A percentile compares a stretch with the other conserved stretches of the same genome.
These are phyloP conservation scores for Suillus spraguei DNA, from an alignment of 768 basidiomycete species.

Conservation along the genomic window DNA sequence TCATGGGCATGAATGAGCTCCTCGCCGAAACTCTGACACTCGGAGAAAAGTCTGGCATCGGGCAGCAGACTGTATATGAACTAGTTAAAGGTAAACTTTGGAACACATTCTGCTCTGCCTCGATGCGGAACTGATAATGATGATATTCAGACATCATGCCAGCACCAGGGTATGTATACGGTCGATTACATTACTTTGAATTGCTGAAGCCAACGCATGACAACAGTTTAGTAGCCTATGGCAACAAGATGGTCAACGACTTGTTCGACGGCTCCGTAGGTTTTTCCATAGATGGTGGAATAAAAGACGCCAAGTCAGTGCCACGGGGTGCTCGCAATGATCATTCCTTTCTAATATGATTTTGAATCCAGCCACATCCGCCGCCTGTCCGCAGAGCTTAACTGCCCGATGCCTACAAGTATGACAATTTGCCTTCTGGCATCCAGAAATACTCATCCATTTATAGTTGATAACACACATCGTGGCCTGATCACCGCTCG, in stretches of 20 bases:
- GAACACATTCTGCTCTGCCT: background rate
- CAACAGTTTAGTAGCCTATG: conserved; percentile 55
- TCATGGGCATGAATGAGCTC: conserved; percentile 75
- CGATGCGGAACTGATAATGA: conserved; percentile 17
- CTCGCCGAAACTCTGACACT: conserved; percentile 83
- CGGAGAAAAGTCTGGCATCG: conserved; percentile 82
- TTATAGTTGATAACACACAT: conserved; percentile 62
- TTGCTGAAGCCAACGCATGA: conserved; percentile 6
- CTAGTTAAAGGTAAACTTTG: conserved; percentile 55
- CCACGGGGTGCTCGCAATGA: background rate
- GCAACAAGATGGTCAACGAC: conserved; percentile 70
- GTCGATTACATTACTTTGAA: background rate
- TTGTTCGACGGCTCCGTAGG: conserved; percentile 74
- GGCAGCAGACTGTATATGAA: conserved; percentile 57
- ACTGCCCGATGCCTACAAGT: conserved; percentile 67
- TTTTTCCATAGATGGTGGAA: conserved; percentile 81
- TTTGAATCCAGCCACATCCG: conserved; percentile 59
- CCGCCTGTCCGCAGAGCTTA: conserved; percentile 61
- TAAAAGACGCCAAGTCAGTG: conserved; percentile 76
- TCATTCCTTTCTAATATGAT: conserved; percentile 14
- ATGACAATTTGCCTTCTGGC: background rate
- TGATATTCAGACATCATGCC: conserved; percentile 60
- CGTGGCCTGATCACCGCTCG: conserved; percentile 80
- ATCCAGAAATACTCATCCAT: background rate
- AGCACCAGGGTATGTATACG: conserved; percentile 49